A percentile compares a stretch with the other conserved stretches of the same genome.
phyloP scores from a whole-genome alignment of 2,329 filamentous ascomycete genomes.

The Amesomyces nigricolor region DNA sequence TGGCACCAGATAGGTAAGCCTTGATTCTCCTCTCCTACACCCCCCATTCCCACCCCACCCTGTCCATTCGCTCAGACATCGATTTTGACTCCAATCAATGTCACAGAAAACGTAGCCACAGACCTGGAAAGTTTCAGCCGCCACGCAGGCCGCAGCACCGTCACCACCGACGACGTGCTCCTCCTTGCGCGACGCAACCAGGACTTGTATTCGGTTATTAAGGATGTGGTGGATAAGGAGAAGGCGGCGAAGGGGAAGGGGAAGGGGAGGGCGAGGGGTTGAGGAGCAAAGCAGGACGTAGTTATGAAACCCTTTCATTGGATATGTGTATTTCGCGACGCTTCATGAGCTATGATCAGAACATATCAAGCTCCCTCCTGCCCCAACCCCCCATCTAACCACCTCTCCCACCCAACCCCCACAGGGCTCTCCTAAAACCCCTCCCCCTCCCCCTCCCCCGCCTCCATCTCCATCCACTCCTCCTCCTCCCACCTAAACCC shows the following conservation, averaged over 20 bases:
- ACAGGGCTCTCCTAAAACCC: not conserved
- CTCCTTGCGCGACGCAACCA: conserved; percentile 83
- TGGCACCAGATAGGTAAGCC: conserved; percentile 83
- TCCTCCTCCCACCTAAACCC: conserved; percentile 20
- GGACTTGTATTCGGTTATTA: conserved; percentile 71
- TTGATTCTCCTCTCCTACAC: too few species aligned
- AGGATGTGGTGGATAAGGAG: conserved; percentile 58
- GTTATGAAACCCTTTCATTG: not conserved
- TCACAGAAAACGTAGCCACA: conserved; percentile 53
- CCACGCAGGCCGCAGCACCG: conserved; percentile 74
- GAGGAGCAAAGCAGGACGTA: too few species aligned
- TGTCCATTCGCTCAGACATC: too few species aligned
- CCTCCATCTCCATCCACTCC: conserved; percentile 24
- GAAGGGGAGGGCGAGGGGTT: conserved; percentile 32
- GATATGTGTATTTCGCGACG: not conserved
- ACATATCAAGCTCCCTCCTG: too few species aligned
- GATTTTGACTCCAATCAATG: too few species aligned
- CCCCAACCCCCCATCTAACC: not conserved
- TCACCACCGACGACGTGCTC: conserved; percentile 82
- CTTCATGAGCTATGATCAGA: too few species aligned
- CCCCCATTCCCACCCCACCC: too few species aligned
- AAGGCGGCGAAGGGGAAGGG: conserved; percentile 40
- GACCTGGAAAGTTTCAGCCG: conserved; percentile 56
- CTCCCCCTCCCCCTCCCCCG: conserved; percentile 21
- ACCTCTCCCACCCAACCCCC: not conserved